phyloP scores from a whole-genome alignment of 2,329 filamentous ascomycete genomes.

The Pseudogymnoascus destructans region DNA sequence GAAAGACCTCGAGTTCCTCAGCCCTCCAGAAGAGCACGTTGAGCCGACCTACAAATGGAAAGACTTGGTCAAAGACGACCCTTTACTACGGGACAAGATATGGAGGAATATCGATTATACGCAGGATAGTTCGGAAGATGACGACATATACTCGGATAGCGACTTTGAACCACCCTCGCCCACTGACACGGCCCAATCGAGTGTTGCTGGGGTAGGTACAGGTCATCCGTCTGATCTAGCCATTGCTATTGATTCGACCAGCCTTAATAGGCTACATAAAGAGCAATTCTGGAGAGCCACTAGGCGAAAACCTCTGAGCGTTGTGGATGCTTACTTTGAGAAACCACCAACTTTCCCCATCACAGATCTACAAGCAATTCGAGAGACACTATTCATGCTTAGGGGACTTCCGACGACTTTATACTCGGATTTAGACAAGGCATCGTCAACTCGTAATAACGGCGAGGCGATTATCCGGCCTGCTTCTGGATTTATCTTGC shows the following conservation, averaged over 20 bases:
- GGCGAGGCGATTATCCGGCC: constrained; percentile 25
- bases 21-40: constrained; percentile 31
- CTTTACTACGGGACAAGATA: constrained; percentile 53
- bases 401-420: constrained; percentile 63
- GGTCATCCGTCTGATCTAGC: constrained; percentile 25
- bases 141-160: constrained; percentile 28
- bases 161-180: constrained; percentile 28
- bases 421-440: constrained; percentile 32
- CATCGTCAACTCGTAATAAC: constrained; percentile 25
- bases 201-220: constrained; percentile 20
- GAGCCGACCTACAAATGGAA: constrained; percentile 55
- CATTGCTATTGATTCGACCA: constrained; percentile 23
- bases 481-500: constrained; percentile 23
- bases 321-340: constrained; percentile 7
- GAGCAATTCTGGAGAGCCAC: constrained; percentile 36
- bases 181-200: constrained; percentile 25
- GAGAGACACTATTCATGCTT: constrained; percentile 78
- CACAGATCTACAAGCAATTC: constrained; percentile 54
- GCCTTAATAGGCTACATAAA: constrained; percentile 29
- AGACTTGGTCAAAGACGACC: constrained; percentile 64
- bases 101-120: constrained; percentile 60
- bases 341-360: constrained; percentile 12
- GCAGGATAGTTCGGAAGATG: constrained; percentile 47
- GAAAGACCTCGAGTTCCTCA: constrained; percentile 45
- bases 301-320: background rate